These are phyloP conservation scores for Physcomitrium patens DNA, from an alignment of 225 moss, liverwort and hornwort genomes.

Conservation along the genomic window DNA sequence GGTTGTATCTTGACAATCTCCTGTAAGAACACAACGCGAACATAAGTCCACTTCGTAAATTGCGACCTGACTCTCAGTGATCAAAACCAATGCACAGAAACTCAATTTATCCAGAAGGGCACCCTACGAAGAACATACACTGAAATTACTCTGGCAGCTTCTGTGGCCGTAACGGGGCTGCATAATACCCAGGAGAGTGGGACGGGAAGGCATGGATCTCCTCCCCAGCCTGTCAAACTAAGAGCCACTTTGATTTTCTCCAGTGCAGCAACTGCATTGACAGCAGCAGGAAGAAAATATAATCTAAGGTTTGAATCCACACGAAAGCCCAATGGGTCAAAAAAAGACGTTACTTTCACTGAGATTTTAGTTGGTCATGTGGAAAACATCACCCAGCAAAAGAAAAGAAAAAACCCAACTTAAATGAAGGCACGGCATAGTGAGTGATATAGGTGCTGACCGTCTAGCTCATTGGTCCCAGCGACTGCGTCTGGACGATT, in stretches of 20 bases:
- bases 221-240: constrained; percentile 35
- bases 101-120: neutral
- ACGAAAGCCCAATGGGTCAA: too few species aligned
- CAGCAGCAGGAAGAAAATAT: neutral
- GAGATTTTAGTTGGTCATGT: too few species aligned
- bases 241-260: constrained; percentile 28
- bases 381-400: too few species aligned
- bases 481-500: neutral
- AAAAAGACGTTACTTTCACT: neutral
- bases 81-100: too few species aligned
- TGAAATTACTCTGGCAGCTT: constrained; percentile 24
- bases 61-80: too few species aligned
- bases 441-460: constrained; percentile 13
- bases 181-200: constrained; percentile 45
- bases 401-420: too few species aligned
- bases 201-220: constrained; percentile 51
- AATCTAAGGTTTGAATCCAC: neutral
- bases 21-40: constrained; percentile 19
- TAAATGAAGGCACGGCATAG: neutral
- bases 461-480: constrained; percentile 25
- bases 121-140: constrained; percentile 33
- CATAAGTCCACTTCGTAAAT: neutral
- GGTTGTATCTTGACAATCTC: constrained; percentile 33
- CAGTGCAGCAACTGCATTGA: constrained; percentile 33
- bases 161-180: fast-evolving